Percentiles rank a stretch among this genome's conserved stretches.
Conservation (phyloP, 768 basidiomycete species). For the Mycena galopus region DNA sequence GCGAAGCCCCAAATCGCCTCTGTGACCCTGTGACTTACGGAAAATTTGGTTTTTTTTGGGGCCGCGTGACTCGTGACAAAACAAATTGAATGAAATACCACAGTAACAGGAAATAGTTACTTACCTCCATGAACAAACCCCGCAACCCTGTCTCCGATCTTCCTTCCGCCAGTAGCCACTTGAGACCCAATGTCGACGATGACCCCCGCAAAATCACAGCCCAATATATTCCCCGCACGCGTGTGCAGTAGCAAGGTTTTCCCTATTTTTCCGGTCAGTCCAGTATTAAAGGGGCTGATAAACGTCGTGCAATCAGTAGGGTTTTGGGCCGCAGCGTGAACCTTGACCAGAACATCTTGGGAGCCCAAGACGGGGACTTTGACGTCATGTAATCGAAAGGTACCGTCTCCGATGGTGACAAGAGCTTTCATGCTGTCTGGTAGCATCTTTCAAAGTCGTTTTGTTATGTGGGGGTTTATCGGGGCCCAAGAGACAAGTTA, state of each 20-base stretch:
- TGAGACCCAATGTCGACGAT: conserved; percentile 36
- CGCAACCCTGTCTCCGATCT: conserved; percentile 40
- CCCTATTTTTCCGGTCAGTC: background rate
- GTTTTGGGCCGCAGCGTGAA: conserved; percentile 42
- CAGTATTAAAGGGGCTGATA: background rate
- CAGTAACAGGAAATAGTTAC: too few relatives aligned
- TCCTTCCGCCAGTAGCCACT: conserved; percentile 14
- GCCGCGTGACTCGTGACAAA: too few relatives aligned
- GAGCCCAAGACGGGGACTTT: conserved; percentile 31
- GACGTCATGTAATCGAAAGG: conserved; percentile 31
- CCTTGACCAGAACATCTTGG: conserved; percentile 40
- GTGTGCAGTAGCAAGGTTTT: background rate
- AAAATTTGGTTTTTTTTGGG: too few relatives aligned
- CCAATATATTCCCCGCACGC: conserved; percentile 35
- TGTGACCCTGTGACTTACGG: too few relatives aligned
- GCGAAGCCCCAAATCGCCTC: too few relatives aligned
- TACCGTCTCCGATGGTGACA: conserved; percentile 38
- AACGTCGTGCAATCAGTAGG: conserved; percentile 40
- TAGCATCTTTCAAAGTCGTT: background rate
- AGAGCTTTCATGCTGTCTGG: background rate
- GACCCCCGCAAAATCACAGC: conserved; percentile 43
- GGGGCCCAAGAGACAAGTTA: too few relatives aligned
- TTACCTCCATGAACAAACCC: conserved; percentile 19
- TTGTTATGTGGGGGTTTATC: too few relatives aligned
- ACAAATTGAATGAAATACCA: too few relatives aligned